Evolutionary conservation across 2,329 filamentous ascomycete species (phyloP).

Genomic region (Trichoderma atrobrunneum): DNA sequence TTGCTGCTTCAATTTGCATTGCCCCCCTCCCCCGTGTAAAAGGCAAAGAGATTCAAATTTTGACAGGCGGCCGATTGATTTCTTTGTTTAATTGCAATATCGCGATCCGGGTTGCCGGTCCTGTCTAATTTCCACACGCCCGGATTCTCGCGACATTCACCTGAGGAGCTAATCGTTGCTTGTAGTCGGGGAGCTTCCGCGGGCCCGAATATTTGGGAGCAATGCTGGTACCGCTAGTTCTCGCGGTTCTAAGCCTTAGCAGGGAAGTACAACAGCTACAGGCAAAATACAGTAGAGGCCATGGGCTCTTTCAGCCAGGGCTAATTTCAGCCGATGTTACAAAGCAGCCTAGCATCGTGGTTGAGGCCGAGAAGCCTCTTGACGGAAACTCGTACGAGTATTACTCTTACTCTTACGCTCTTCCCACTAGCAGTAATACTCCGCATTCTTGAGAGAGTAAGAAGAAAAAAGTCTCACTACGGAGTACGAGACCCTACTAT

Average conservation of each 20-base stretch:
- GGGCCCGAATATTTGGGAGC: constrained; percentile 15
- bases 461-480: not conserved
- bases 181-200: constrained; percentile 12
- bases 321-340: not conserved
- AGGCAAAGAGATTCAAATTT: not conserved
- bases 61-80: constrained; percentile 2
- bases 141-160: not conserved
- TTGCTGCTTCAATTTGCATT: not conserved
- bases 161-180: constrained; percentile 6
- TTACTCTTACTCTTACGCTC: not conserved
- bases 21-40: not conserved
- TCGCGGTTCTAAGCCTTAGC: not conserved
- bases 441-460: not conserved
- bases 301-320: not conserved
- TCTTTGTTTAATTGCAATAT: constrained; percentile 7
- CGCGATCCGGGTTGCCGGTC: constrained; percentile 10
- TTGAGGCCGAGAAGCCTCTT: not conserved
- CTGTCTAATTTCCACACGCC: constrained; percentile 18
- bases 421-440: not conserved
- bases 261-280: not conserved
- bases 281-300: not conserved
- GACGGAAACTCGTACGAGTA: not conserved
- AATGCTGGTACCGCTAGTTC: not conserved
- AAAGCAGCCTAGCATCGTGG: not conserved
- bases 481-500: not conserved